phyloP scores from a whole-genome alignment of 2,329 filamentous ascomycete species.

The Trichoderma atrobrunneum region DNA sequence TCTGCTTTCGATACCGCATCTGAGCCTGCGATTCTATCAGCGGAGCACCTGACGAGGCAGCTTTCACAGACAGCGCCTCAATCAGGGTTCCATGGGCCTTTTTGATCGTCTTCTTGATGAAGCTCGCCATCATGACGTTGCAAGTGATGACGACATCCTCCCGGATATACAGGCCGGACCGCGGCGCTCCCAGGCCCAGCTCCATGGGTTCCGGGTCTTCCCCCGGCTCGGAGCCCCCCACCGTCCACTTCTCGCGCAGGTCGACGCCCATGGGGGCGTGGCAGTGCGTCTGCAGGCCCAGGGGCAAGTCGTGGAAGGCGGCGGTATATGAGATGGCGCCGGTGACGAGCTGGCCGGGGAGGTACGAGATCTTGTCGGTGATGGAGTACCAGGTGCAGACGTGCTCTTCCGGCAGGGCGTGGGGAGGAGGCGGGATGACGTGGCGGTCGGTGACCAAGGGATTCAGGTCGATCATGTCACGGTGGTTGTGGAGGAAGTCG shows the following conservation, averaged over 20 bases:
- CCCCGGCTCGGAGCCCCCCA: conserved; percentile 69
- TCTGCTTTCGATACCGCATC: background rate
- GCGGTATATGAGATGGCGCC: conserved; percentile 74
- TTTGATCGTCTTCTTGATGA: conserved; percentile 80
- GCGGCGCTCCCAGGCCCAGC: conserved; percentile 62
- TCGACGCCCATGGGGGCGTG: conserved; percentile 81
- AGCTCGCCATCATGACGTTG: conserved; percentile 70
- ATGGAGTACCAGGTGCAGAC: conserved; percentile 74
- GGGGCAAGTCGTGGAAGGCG: conserved; percentile 71
- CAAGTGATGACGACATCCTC: conserved; percentile 82
- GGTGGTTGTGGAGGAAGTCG: conserved; percentile 72
- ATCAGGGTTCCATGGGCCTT: conserved; percentile 71
- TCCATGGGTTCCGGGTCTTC: conserved; percentile 66
- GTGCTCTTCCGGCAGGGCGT: conserved; percentile 68
- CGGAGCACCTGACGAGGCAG: background rate
- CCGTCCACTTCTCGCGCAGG: conserved; percentile 73
- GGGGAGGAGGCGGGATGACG: conserved; percentile 63
- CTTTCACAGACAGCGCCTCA: conserved; percentile 51
- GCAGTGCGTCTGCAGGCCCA: conserved; percentile 76
- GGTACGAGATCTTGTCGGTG: conserved; percentile 72
- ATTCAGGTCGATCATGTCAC: conserved; percentile 84
- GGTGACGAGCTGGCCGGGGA: conserved; percentile 63
- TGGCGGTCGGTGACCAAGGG: conserved; percentile 73
- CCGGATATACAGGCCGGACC: conserved; percentile 71
- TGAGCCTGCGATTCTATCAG: background rate